Conservation (phyloP, 108 stramenopile species). For the Cyclotella choctawhatcheeana region DNA sequence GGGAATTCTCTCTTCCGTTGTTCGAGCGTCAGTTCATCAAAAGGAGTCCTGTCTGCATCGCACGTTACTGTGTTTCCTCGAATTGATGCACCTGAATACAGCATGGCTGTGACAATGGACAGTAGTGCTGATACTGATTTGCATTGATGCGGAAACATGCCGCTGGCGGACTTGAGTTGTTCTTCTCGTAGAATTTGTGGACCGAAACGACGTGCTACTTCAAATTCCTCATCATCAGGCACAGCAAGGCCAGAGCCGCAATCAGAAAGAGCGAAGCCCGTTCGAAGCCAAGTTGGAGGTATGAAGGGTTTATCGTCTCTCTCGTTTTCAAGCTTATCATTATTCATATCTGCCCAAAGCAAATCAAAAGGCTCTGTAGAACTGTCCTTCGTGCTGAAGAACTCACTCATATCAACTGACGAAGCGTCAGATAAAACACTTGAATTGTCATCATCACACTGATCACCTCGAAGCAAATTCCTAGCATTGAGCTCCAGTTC, state of each 20-base stretch:
- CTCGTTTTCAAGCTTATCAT: conserved; percentile 26
- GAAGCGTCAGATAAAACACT: conserved; percentile 20
- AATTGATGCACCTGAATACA: conserved; percentile 74
- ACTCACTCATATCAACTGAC: conserved; percentile 23
- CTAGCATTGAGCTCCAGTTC: conserved; percentile 3
- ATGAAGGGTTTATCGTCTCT: conserved; percentile 24
- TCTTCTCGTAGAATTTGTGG: conserved; percentile 35
- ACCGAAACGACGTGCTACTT: conserved; percentile 10
- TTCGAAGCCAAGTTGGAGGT: conserved; percentile 44
- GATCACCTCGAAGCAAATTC: conserved; percentile 1
- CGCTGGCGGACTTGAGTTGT: conserved; percentile 24
- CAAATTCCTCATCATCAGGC: conserved; percentile 39
- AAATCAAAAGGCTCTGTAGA: conserved; percentile 12
- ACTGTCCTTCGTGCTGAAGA: conserved; percentile 15
- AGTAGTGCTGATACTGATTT: conserved; percentile 63
- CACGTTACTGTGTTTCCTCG: conserved; percentile 54
- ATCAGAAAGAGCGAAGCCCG: conserved; percentile 41
- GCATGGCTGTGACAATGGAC: conserved; percentile 70
- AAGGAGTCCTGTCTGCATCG: conserved; percentile 49
- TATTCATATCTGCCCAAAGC: conserved; percentile 29
- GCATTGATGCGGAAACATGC: conserved; percentile 73
- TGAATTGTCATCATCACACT: conserved; percentile 28
- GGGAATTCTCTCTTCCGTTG: conserved; percentile 69
- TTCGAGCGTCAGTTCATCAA: conserved; percentile 54
- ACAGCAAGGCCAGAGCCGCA: conserved; percentile 39